Percentiles rank a stretch among this genome's conserved stretches.
Evolutionary conservation across 768 basidiomycete species (phyloP).

Genomic region (Chalciporus sphaerocephalus): DNA sequence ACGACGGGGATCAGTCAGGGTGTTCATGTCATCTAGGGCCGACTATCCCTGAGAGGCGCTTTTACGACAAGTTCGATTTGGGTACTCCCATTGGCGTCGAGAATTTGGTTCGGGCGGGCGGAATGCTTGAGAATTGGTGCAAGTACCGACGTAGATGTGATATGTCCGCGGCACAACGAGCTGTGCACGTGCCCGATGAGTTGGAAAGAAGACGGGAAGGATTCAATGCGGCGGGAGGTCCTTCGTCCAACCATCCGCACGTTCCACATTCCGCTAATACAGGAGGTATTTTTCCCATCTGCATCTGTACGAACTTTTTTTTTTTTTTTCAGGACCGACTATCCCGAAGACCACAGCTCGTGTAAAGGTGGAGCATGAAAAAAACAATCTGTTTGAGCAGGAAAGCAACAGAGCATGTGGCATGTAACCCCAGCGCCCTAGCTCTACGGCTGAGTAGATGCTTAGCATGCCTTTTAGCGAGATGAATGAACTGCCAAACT

Average conservation of each 20-base stretch:
- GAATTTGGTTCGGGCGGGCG: background rate
- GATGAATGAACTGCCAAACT: constrained; percentile 5
- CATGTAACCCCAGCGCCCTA: constrained; percentile 5
- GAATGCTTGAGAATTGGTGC: background rate
- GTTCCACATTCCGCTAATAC: background rate
- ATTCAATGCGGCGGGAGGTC: background rate
- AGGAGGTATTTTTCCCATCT: background rate
- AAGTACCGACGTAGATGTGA: too few species aligned
- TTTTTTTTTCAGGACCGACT: background rate
- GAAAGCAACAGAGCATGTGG: constrained; percentile 2
- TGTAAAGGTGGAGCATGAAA: background rate
- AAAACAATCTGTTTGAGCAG: background rate
- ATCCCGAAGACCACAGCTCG: constrained; percentile 8
- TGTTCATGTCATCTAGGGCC: constrained; percentile 1
- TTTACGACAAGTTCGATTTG: background rate
- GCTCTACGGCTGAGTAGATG: background rate
- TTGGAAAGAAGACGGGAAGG: background rate
- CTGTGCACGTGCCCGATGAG: background rate
- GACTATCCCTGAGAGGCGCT: background rate
- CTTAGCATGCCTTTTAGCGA: constrained; percentile 8
- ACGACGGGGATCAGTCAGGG: background rate
- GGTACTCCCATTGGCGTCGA: constrained; percentile 4
- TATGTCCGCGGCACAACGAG: constrained; percentile 16
- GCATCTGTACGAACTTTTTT: constrained; percentile 1
- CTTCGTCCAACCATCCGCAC: constrained; percentile 17